A percentile compares a stretch with the other conserved stretches of the same genome.
Conservation (phyloP, 2,329 filamentous ascomycete genomes). For the Botrytis tulipae region DNA sequence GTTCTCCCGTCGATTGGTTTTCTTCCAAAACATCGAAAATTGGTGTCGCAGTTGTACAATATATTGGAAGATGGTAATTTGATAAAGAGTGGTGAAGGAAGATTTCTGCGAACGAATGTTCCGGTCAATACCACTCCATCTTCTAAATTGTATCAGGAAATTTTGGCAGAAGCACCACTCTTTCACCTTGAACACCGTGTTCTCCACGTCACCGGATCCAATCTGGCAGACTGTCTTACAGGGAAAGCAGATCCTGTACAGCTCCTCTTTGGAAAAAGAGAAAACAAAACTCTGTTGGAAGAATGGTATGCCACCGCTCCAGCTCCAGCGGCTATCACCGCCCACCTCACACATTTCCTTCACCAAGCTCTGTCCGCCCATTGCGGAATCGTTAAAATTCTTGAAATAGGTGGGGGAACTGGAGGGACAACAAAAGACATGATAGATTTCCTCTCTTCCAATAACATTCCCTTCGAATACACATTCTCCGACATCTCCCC, state of each 20-base stretch:
- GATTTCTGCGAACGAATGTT: slow-evolving; percentile 19
- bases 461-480: slow-evolving; percentile 40
- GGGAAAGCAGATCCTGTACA: slow-evolving; percentile 30
- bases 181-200: slow-evolving; percentile 39
- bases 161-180: slow-evolving; percentile 25
- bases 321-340: neutral
- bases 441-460: slow-evolving; percentile 45
- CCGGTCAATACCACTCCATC: slow-evolving; percentile 20
- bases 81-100: neutral
- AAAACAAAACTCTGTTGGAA: slow-evolving; percentile 13
- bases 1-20: neutral
- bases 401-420: slow-evolving; percentile 28
- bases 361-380: neutral
- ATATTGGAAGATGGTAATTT: neutral
- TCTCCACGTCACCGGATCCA: slow-evolving; percentile 24
- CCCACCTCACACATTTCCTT: neutral
- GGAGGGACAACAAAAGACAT: neutral
- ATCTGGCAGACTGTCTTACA: slow-evolving; percentile 23
- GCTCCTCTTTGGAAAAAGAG: slow-evolving; percentile 31
- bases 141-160: slow-evolving; percentile 31
- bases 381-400: slow-evolving; percentile 37
- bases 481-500: slow-evolving; percentile 44
- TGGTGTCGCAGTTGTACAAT: neutral
- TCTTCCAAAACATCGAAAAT: neutral
- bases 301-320: neutral